Evolutionary conservation across 306 rosid species (phyloP), one percentile per base, ranked within the genome.

Genomic region (Dalbergia cochinchinensis): DNA sequence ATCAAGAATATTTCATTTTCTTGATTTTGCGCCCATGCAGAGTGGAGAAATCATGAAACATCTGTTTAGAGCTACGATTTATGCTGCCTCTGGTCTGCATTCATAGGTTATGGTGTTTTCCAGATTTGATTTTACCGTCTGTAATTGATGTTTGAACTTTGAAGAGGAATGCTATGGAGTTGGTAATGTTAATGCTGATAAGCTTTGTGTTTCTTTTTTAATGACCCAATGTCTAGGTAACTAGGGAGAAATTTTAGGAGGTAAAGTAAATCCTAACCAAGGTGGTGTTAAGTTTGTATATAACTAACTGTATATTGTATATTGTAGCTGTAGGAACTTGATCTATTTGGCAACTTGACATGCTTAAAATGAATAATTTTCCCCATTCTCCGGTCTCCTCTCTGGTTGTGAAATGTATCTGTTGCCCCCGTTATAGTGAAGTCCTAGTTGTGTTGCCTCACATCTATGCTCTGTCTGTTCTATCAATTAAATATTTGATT

Each of bases 381-480:
- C 45, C 50, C 48, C 18, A n/a, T 75, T 47, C 22, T 31, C 50
- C n/a, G n/a, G n/a, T n/a, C n/a, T n/a, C n/a, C n/a, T n/a, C n/a
- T n/a, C n/a, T n/a, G n/a, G n/a, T n/a, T n/a, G n/a, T n/a, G n/a
- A n/a, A n/a, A n/a, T n/a, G n/a, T n/a, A n/a, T n/a, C 22, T 31
- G 65, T 53, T 76, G 39, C n/a, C n/a, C 65, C 26, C 37, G 62
- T 19, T 18, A 45, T 45, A 60, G 80, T 14, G 37, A 5, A 48
- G 64, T 59, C 33, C 47, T 79, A 60, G 33, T 59, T 69, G 54
- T n/a, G 37, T 45, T 79, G 37, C 69, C 67, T 73, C 78, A 33
- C 50, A 9, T 26, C 14, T 41, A 41, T 26, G 47, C 69, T 66
- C 19, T 44, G 33, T 10, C 33, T 63, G 61, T 61, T 35, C 50